Evolutionary conservation across 2,329 filamentous ascomycete genomes (phyloP).

Genomic region (Aureobasidium sp.): DNA sequence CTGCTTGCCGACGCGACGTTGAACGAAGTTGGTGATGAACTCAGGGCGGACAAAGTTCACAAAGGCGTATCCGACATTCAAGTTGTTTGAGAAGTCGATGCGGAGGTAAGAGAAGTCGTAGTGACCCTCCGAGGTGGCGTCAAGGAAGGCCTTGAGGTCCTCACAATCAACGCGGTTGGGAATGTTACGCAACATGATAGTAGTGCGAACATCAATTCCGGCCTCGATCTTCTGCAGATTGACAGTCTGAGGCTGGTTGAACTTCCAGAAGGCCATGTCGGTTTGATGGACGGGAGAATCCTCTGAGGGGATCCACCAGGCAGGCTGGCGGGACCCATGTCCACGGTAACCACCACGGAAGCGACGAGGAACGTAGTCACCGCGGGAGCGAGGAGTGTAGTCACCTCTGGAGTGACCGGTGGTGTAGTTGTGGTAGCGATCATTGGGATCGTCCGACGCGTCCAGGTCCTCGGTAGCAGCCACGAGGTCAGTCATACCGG

Average conservation of each 20-base stretch:
- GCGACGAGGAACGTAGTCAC: background rate
- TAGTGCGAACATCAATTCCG: constrained; percentile 45
- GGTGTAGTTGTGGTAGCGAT: background rate
- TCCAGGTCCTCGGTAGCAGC: background rate
- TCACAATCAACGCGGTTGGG: constrained; percentile 74
- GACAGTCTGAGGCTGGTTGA: constrained; percentile 34
- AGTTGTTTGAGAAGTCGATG: constrained; percentile 52
- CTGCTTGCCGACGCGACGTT: constrained; percentile 2
- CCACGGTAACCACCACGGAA: background rate
- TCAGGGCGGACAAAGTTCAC: constrained; percentile 83
- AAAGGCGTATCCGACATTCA: constrained; percentile 90
- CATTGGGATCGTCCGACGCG: background rate
- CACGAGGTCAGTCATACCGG: background rate
- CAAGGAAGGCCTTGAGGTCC: constrained; percentile 66
- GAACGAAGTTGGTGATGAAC: constrained; percentile 56
- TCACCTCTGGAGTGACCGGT: background rate
- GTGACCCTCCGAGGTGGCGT: constrained; percentile 68
- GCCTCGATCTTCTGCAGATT: constrained; percentile 31
- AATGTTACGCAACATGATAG: constrained; percentile 85
- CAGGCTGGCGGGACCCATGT: background rate
- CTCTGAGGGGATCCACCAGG: background rate
- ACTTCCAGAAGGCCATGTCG: background rate
- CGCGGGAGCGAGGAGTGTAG: background rate
- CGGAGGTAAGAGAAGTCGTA: constrained; percentile 95
- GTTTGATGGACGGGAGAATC: background rate